These are phyloP conservation scores for Suillus luteus DNA, from an alignment of 768 basidiomycete species.

Conservation along the genomic window DNA sequence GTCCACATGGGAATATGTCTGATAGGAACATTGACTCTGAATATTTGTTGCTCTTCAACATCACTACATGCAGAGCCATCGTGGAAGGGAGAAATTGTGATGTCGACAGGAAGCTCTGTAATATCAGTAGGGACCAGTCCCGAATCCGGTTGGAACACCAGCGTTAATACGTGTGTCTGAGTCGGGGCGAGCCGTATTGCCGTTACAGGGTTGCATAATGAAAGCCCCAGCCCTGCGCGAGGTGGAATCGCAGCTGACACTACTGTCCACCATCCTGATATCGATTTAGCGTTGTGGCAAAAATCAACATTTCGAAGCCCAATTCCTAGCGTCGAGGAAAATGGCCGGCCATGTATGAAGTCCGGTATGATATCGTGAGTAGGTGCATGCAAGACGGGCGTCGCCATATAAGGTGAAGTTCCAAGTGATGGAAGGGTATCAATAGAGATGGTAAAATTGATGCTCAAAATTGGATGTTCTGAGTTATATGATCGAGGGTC, in stretches of 20 bases:
- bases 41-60: slow-evolving; percentile 14
- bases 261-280: slow-evolving; percentile 59
- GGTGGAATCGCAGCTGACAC: slow-evolving; percentile 17
- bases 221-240: slow-evolving; percentile 15
- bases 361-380: slow-evolving; percentile 62
- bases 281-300: not conserved
- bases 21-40: slow-evolving; percentile 46
- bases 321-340: slow-evolving; percentile 71
- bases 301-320: slow-evolving; percentile 51
- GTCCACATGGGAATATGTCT: slow-evolving; percentile 48
- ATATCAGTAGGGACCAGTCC: slow-evolving; percentile 35
- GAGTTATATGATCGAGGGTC: slow-evolving; percentile 53
- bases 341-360: slow-evolving; percentile 73
- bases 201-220: slow-evolving; percentile 20
- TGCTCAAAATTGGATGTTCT: slow-evolving; percentile 53
- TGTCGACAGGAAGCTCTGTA: slow-evolving; percentile 41
- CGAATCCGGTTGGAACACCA: slow-evolving; percentile 40
- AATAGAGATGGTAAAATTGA: slow-evolving; percentile 52
- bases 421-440: slow-evolving; percentile 27
- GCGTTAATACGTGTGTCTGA: slow-evolving; percentile 62
- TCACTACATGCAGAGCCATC: not conserved
- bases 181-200: slow-evolving; percentile 52
- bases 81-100: slow-evolving; percentile 28
- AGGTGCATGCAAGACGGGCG: slow-evolving; percentile 42
- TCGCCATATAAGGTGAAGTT: not conserved